These are phyloP conservation scores for Akanthomyces uredinophilus DNA, from an alignment of 2,329 filamentous ascomycete species.

Conservation along the genomic window DNA sequence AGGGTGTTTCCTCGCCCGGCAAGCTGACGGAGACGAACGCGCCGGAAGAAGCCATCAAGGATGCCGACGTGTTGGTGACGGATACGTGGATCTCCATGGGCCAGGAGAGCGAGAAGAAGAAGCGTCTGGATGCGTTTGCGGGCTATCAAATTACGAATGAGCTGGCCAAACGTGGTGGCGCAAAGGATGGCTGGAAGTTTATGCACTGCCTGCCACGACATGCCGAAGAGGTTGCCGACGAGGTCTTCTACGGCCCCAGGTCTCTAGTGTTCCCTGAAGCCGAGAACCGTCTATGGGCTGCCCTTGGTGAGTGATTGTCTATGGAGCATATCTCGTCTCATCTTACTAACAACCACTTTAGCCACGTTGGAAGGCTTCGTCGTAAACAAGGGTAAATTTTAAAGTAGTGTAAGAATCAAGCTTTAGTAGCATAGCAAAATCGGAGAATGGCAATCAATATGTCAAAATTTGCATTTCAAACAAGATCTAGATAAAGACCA, in stretches of 20 bases:
- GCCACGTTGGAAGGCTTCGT: conserved; percentile 84
- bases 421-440: background rate
- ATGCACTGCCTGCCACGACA: conserved; percentile 97
- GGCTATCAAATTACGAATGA: conserved; percentile 91
- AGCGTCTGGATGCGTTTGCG: conserved; percentile 73
- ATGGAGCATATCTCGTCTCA: too few species aligned
- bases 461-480: conserved; percentile 8
- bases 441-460: background rate
- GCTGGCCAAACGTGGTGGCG: conserved; percentile 76
- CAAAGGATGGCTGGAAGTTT: conserved; percentile 88
- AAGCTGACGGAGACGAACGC: conserved; percentile 69
- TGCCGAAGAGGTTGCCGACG: conserved; percentile 86
- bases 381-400: conserved; percentile 84
- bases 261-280: conserved; percentile 91
- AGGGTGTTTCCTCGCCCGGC: conserved; percentile 54
- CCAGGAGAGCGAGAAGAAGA: conserved; percentile 78
- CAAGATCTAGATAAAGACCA: conserved; percentile 9
- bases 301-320: conserved; percentile 55
- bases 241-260: conserved; percentile 83
- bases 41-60: conserved; percentile 79
- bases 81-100: conserved; percentile 99
- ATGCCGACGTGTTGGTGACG: conserved; percentile 86
- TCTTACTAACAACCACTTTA: conserved; percentile 24
- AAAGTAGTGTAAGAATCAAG: conserved; percentile 14
- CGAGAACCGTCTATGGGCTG: conserved; percentile 90